Evolutionary conservation across 2,329 filamentous ascomycete genomes (phyloP), one percentile per base, ranked within the genome.

Genomic region (Akanthomyces lecanii): DNA sequence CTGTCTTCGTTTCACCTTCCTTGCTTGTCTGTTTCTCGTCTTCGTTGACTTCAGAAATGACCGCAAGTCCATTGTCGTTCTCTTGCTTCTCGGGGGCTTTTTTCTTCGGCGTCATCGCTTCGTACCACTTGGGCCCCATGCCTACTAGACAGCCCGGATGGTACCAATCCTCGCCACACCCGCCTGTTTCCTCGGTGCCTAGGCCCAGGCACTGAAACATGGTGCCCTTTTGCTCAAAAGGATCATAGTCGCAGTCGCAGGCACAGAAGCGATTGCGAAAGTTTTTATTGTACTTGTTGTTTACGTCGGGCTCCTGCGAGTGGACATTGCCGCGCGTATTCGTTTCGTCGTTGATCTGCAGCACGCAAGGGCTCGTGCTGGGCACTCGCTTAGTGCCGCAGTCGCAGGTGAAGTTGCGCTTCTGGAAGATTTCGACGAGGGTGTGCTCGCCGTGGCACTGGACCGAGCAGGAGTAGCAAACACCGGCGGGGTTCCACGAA

Each of bases 201-300:
- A 98, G 79, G 0, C 94, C 94, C 2, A 98, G 75, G 72, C 95
- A 99, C 75, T 99, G 95, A 69, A 96, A 99, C 95, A 99, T 99
- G 45, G 93, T 98, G 0, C 94, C 94, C 69, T 94, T 96, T 73
- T 99, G 92, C 72, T 90, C 82, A 54, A 94, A 85, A 0, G 94
- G 87, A 72, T 97, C 90, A 72, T 99, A 99, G 64, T 93, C 86
- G 70, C 93, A 89, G 36, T 85, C 85, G 71, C 95, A 99, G 2
- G 89, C 91, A 74, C 95, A 99, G 77, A 99, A 99, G 51, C 83
- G 85, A 71, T 98, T 98, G 68, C 86, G 84, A 71, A 96, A 99
- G 78, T 99, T 99, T 65, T 97, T 90, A 71, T 97, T 97, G 79
- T 99, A 99, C 69, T 85, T 88, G 78, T 99, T 98, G 67, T 82